Percentiles rank a stretch among this genome's conserved stretches.
These are phyloP conservation scores for Suillus variegatus DNA, from an alignment of 768 basidiomycete genomes.

Conservation along the genomic window DNA sequence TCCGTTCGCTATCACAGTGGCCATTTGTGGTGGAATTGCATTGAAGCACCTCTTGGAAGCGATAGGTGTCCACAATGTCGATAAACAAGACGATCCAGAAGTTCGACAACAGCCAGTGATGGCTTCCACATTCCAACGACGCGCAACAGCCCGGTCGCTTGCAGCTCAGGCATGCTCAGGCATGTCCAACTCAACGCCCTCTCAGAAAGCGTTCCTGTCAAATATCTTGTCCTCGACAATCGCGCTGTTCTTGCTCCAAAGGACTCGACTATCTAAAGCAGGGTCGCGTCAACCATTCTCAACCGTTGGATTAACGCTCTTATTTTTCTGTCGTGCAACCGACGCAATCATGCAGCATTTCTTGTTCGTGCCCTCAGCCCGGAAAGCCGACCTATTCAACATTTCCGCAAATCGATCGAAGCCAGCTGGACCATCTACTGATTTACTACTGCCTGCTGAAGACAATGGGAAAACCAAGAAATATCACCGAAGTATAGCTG, in stretches of 20 bases:
- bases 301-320: constrained; percentile 68
- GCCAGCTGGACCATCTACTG: background rate
- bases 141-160: background rate
- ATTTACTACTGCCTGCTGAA: background rate
- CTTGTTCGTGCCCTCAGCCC: constrained; percentile 35
- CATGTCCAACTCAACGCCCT: constrained; percentile 33
- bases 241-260: constrained; percentile 60
- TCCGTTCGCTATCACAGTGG: constrained; percentile 63
- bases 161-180: constrained; percentile 1
- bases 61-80: constrained; percentile 12
- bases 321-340: constrained; percentile 68
- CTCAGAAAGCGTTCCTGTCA: constrained; percentile 58
- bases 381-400: background rate
- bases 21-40: constrained; percentile 64
- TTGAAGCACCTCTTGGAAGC: constrained; percentile 48
- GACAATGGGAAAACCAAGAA: constrained; percentile 29
- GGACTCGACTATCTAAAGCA: constrained; percentile 35
- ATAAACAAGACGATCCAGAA: background rate
- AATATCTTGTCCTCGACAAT: constrained; percentile 57
- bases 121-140: background rate
- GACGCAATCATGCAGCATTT: constrained; percentile 60
- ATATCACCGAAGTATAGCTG: constrained; percentile 38
- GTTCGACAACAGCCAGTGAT: background rate
- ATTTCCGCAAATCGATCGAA: background rate
- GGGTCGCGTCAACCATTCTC: constrained; percentile 42